Evolutionary conservation across 805 yeast species (phyloP), one percentile per base, ranked within the genome.

Genomic region (Cephaloascus fragrans): DNA sequence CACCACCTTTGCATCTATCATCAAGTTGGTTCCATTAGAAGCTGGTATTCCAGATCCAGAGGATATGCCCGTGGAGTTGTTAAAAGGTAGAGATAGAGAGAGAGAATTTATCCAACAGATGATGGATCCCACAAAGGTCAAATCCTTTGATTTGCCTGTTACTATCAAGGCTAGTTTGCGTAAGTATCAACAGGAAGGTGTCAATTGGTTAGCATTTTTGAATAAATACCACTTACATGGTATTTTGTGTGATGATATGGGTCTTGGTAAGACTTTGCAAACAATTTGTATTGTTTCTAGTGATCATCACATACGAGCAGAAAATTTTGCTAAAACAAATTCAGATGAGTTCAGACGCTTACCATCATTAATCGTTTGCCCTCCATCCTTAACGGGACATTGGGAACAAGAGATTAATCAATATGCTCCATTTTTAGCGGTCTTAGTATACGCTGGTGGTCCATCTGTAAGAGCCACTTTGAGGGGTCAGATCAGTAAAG

Each of bases 231-330:
- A 90, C 57, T 66, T 93, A 39, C 99, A 93, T 62, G 99, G 99
- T 39, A 90, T 93, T 52, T 67, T 93, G 37, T 93, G 98, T 76
- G 99, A 93, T 57, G 99, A 93, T 77, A 93, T 93, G 99, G 99
- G 99, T 4, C 70, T 93, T 23, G 99, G 99, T 38, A 93, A 93
- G 57, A 93, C 99, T 0, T 69, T 93, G 43, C 99, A 93, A 60
- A 89, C 98, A 0, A 89, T 93, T 52, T 93, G 98, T 62, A 90
- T 94, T 47, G 88, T 93, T 39, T 85, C 98, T 0, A 86, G 97
- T 55, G 98, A 93, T 53, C 98, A 93, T 52, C 85, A 88, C 50
- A 50, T 86, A 47, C 75, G 98, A 47, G 80, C 77, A 9, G 83
- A 83, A 47, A 82, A 80, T 46, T 84, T 69, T 56, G 68, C 61